A percentile compares a stretch with the other conserved stretches of the same genome.
Evolutionary conservation across 148 eudicot species (phyloP).

Genomic region (Camellia lanceoleosa): DNA sequence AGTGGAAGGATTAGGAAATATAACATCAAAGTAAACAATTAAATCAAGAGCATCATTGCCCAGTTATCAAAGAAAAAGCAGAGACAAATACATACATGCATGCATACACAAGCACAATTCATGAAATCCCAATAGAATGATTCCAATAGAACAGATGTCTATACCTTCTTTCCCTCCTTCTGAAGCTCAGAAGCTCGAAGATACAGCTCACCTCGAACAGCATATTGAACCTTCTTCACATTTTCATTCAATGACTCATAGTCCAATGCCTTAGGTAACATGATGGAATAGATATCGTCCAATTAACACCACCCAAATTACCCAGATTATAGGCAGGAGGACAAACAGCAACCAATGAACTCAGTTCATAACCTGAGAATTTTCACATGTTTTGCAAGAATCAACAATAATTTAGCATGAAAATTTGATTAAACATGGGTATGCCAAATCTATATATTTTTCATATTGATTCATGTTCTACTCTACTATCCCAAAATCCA

Average conservation of each 20-base stretch:
- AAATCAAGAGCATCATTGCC: too few species aligned
- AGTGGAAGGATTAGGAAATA: too few species aligned
- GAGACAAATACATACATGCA: neutral
- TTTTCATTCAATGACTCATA: constrained; percentile 84
- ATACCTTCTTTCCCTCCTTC: constrained; percentile 96
- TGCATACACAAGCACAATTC: neutral
- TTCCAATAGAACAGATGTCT: neutral
- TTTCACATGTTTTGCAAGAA: neutral
- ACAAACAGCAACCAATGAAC: constrained; percentile 9
- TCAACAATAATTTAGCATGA: neutral
- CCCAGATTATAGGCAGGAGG: neutral
- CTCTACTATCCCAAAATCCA: neutral
- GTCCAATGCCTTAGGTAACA: constrained; percentile 73
- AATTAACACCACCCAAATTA: neutral
- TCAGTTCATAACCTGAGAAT: constrained; percentile 35
- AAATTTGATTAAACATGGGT: neutral
- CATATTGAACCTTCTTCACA: constrained; percentile 95
- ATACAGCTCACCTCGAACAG: constrained; percentile 97
- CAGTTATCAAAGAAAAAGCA: neutral
- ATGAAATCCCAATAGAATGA: neutral
- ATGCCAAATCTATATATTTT: neutral
- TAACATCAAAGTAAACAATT: too few species aligned
- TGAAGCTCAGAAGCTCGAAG: constrained; percentile 99
- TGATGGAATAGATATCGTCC: constrained; percentile 25
- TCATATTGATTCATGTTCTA: too few species aligned